These are phyloP conservation scores for Ogataea methanolica DNA, from an alignment of 805 yeast species.

Conservation along the genomic window DNA sequence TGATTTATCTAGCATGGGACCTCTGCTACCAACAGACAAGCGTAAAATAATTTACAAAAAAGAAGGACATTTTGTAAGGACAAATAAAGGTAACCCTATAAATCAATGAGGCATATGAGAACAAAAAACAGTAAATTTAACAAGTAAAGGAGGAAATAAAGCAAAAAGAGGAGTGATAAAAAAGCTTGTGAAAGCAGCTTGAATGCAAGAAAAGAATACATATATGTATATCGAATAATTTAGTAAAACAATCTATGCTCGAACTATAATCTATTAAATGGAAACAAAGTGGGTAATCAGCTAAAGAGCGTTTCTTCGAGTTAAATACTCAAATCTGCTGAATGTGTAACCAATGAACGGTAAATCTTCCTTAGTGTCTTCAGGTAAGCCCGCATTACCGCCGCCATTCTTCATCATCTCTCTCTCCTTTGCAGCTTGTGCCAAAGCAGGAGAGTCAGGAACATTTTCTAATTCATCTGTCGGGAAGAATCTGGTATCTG, in stretches of 20 bases:
- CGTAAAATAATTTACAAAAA: too few species aligned
- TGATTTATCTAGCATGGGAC: too few species aligned
- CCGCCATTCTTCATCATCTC: conserved; percentile 46
- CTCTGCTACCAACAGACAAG: too few species aligned
- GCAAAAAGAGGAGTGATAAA: too few species aligned
- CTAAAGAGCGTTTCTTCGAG: conserved; percentile 58
- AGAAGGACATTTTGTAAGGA: too few species aligned
- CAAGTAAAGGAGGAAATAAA: too few species aligned
- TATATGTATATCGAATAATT: too few species aligned
- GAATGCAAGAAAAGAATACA: too few species aligned
- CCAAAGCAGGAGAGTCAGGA: conserved; percentile 80
- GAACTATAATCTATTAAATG: background rate
- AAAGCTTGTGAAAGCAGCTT: too few species aligned
- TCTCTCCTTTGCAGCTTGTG: conserved; percentile 62
- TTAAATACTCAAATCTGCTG: conserved; percentile 88
- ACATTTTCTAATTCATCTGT: conserved; percentile 93
- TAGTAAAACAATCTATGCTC: background rate
- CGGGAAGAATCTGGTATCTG: conserved; percentile 97
- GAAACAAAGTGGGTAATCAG: background rate
- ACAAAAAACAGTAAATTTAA: too few species aligned
- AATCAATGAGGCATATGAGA: too few species aligned
- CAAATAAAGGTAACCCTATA: too few species aligned
- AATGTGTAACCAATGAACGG: conserved; percentile 98
- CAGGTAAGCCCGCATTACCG: conserved; percentile 23
- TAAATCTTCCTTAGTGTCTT: conserved; percentile 71